Conservation (phyloP, 148 eudicot genomes). For the Dysphania ambrosioides region DNA sequence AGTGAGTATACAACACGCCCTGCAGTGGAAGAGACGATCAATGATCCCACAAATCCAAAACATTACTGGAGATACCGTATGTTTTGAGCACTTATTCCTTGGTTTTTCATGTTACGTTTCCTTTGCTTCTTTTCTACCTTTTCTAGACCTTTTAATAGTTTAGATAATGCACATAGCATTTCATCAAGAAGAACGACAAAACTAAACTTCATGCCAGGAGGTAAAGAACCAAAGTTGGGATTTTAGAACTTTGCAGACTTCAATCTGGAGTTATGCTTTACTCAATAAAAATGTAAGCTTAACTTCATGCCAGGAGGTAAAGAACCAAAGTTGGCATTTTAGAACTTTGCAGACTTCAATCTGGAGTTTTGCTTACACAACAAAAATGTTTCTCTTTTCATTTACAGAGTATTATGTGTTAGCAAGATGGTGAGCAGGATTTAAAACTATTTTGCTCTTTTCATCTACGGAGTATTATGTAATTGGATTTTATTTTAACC, state of each 20-base stretch:
- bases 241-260: neutral
- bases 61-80: conserved; percentile 96
- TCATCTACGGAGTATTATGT: no score
- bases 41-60: conserved; percentile 94
- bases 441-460: no score
- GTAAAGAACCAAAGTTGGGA: neutral
- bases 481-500: no score
- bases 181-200: neutral
- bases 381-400: no score
- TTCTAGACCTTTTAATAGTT: neutral
- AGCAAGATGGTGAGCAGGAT: no score
- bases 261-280: no score
- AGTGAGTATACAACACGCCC: conserved; percentile 83
- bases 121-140: neutral
- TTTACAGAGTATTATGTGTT: no score
- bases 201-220: neutral
- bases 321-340: neutral
- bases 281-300: no score
- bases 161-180: neutral
- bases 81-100: conserved; percentile 23
- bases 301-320: neutral
- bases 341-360: neutral
- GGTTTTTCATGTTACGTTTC: no score
- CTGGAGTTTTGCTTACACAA: no score
- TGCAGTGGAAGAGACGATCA: conserved; percentile 90